These are phyloP conservation scores for Cystobasidiaceae sp. DNA, from an alignment of 1,284 basidiomycete genomes.

Conservation along the genomic window DNA sequence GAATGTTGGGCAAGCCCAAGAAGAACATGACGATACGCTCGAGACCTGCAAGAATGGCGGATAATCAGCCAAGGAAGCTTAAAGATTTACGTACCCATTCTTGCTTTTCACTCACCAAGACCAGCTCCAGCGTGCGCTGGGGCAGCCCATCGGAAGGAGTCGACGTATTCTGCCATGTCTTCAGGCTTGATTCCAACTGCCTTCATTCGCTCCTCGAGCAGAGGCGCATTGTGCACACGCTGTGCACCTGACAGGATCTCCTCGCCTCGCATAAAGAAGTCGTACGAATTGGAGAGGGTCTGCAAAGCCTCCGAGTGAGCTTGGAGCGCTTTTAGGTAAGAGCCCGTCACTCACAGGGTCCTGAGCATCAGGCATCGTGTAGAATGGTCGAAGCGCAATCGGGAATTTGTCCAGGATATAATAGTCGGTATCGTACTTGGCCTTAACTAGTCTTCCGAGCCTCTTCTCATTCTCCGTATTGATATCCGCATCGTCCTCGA, in stretches of 20 bases:
- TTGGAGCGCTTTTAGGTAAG: not conserved
- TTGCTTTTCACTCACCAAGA: conserved; percentile 49
- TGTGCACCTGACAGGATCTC: conserved; percentile 97
- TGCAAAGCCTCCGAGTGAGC: conserved; percentile 43
- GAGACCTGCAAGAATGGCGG: conserved; percentile 53
- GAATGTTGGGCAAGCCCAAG: conserved; percentile 89
- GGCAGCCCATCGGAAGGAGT: conserved; percentile 90
- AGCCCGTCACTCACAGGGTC: conserved; percentile 60
- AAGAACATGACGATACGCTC: conserved; percentile 77
- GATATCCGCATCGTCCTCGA: conserved; percentile 66
- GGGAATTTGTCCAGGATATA: conserved; percentile 98
- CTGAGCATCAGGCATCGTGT: conserved; percentile 91
- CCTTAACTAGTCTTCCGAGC: conserved; percentile 79
- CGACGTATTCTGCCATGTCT: conserved; percentile 76
- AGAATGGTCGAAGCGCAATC: conserved; percentile 86
- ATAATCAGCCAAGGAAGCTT: not conserved
- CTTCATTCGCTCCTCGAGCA: conserved; percentile 55
- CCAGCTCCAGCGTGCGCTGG: conserved; percentile 65
- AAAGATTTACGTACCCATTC: not conserved
- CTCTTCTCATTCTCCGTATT: conserved; percentile 90
- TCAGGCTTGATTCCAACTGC: conserved; percentile 41
- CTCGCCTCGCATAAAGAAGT: conserved; percentile 99
- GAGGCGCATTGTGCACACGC: conserved; percentile 71
- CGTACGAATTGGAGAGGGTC: conserved; percentile 94
- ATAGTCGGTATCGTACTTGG: conserved; percentile 93